phyloP scores from a whole-genome alignment of 768 basidiomycete genomes.

The Suillus tomentosus region DNA sequence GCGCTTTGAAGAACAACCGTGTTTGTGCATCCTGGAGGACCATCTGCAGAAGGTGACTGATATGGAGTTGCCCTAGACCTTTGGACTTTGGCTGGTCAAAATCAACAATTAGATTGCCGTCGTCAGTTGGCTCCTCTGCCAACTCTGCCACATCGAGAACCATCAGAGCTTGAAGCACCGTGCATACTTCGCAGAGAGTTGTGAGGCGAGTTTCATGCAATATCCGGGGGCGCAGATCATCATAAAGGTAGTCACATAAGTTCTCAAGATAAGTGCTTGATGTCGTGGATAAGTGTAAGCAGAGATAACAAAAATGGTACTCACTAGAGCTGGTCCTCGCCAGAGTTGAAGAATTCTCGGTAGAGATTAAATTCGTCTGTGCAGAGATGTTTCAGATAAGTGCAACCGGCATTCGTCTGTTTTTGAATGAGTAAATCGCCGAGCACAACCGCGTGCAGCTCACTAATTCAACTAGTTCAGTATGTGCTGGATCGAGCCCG shows the following conservation, averaged over 20 bases:
- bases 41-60: conserved; percentile 81
- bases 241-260: conserved; percentile 92
- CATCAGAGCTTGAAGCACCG: conserved; percentile 94
- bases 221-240: conserved; percentile 93
- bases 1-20: conserved; percentile 92
- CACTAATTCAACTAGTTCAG: conserved; percentile 89
- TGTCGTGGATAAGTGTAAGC: conserved; percentile 16
- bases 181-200: conserved; percentile 92
- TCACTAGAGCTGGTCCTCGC: conserved; percentile 73
- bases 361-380: conserved; percentile 88
- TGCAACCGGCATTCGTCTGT: conserved; percentile 89
- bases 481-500: conserved; percentile 73
- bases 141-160: conserved; percentile 72
- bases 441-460: conserved; percentile 15
- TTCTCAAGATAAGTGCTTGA: conserved; percentile 84
- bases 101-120: conserved; percentile 43
- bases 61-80: conserved; percentile 67
- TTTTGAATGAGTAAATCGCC: conserved; percentile 9
- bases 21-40: conserved; percentile 97
- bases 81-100: conserved; percentile 37
- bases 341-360: conserved; percentile 83
- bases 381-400: conserved; percentile 90
- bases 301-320: conserved; percentile 26
- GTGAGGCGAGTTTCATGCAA: conserved; percentile 89
- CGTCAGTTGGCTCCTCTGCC: conserved; percentile 31